Evolutionary conservation across 129 eudicot species (phyloP).

Genomic region (Dittrichia graveolens): DNA sequence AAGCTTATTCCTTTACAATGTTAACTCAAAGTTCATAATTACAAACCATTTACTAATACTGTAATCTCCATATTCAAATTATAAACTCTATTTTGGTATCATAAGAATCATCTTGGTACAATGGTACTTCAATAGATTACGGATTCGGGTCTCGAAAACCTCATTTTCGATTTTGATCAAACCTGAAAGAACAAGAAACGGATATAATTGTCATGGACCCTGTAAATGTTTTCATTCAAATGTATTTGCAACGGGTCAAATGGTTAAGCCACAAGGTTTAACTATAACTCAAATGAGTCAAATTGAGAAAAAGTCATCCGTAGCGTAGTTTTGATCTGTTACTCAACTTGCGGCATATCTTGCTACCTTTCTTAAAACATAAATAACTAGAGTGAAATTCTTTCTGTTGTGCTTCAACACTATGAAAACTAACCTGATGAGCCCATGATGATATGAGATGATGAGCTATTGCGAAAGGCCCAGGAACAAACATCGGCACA

Average conservation of each 20-base stretch:
- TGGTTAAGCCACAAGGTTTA: not conserved
- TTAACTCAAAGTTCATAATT: not conserved
- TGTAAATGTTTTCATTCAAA: too few species aligned
- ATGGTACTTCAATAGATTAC: not conserved
- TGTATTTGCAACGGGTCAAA: not conserved
- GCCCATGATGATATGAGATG: slow-evolving; percentile 84
- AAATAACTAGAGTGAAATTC: not conserved
- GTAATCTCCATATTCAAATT: not conserved
- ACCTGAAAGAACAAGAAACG: not conserved
- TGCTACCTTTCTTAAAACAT: not conserved
- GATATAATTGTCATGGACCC: not conserved
- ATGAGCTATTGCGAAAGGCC: slow-evolving; percentile 83
- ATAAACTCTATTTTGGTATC: not conserved
- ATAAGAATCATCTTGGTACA: not conserved
- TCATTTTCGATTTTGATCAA: not conserved
- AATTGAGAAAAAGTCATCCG: not conserved
- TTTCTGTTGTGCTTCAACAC: slow-evolving; percentile 8
- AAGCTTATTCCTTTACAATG: not conserved
- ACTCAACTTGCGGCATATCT: not conserved
- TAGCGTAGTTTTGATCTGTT: not conserved
- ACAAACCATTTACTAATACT: not conserved
- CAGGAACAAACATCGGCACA: slow-evolving; percentile 74
- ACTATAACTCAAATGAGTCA: not conserved
- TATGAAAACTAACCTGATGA: slow-evolving; percentile 35
- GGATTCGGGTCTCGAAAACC: not conserved